Evolutionary conservation across 306 rosid species (phyloP), one percentile per base, ranked within the genome.

Genomic region (Pterocarpus macrocarpus): DNA sequence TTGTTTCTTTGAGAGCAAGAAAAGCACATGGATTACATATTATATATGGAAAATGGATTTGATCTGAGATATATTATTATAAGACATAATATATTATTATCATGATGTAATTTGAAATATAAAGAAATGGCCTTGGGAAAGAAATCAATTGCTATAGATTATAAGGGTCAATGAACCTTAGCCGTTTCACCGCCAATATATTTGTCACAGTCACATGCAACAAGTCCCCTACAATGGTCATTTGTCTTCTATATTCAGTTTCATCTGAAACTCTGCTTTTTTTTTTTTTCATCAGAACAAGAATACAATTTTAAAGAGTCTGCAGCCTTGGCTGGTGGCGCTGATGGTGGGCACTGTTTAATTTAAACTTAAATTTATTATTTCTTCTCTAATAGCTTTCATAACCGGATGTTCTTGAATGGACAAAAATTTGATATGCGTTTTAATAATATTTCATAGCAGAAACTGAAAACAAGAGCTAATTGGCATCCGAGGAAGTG

Each of bases 141-240:
- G 9, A 71, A 75, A 70, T 44, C 9, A 0, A 11, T 35, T 36
- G 32, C 13, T 62, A 65, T 53, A 71, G 75, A 66, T 66, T 79
- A 49, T 39, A 61, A 71, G 77, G 83, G 88, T 71, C 73, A 77
- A 85, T 81, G 83, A 65, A 71, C 47, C 62, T 70, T 70, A 67
- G 56, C 64, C 34, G 22, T 80, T 84, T 75, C 79, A 63, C 50
- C 69, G 55, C 61, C 69, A 69, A 50, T 69, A 69, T 69, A 33
- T 61, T 84, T 75, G 81, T 52, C 73, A 74, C 68, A 10, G 55
- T 76, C 88, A 85, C 88, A 85, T 80, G 88, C 85, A 38, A 64
- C 76, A 67, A 73, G 63, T 55, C 71, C 66, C 63, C 59, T 62
- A 36, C 61, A 43, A 28, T 35, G 66, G 34, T 63, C 35, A 62